Evolutionary conservation across 2,329 filamentous ascomycete genomes (phyloP).

Genomic region (Paraphaeosphaeria minitans): DNA sequence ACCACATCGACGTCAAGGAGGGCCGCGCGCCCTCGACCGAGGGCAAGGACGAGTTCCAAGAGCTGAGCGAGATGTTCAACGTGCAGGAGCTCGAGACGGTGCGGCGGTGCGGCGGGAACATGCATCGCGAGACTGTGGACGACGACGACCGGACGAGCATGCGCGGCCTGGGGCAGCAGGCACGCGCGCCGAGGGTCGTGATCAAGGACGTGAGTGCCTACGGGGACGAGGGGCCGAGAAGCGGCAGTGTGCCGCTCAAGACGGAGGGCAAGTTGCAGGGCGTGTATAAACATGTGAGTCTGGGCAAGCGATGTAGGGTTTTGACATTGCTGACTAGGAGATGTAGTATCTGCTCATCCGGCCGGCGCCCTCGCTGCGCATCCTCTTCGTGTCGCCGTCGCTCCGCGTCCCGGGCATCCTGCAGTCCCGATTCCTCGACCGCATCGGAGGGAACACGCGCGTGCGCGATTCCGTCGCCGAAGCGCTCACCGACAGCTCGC

Average conservation of each 20-base stretch:
- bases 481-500: constrained; percentile 68
- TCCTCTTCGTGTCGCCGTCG: constrained; percentile 57
- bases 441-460: constrained; percentile 56
- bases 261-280: constrained; percentile 47
- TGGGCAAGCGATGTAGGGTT: background rate
- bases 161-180: background rate
- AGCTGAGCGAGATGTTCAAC: constrained; percentile 73
- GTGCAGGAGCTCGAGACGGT: constrained; percentile 69
- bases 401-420: constrained; percentile 56
- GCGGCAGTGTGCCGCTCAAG: constrained; percentile 15
- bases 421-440: constrained; percentile 55
- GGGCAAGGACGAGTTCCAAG: constrained; percentile 67
- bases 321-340: constrained; percentile 2
- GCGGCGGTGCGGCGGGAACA: constrained; percentile 65
- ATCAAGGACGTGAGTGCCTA: constrained; percentile 53
- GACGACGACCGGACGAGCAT: constrained; percentile 49
- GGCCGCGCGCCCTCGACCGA: constrained; percentile 34
- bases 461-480: constrained; percentile 59
- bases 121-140: constrained; percentile 61
- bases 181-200: constrained; percentile 52
- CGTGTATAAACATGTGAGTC: constrained; percentile 62
- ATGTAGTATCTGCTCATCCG: constrained; percentile 55
- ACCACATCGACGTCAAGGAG: constrained; percentile 50
- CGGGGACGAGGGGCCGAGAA: constrained; percentile 26
- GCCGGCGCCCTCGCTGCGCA: constrained; percentile 54